Evolutionary conservation across 176 grass and related monocot species (phyloP).

Genomic region (Dactylis glomerata): DNA sequence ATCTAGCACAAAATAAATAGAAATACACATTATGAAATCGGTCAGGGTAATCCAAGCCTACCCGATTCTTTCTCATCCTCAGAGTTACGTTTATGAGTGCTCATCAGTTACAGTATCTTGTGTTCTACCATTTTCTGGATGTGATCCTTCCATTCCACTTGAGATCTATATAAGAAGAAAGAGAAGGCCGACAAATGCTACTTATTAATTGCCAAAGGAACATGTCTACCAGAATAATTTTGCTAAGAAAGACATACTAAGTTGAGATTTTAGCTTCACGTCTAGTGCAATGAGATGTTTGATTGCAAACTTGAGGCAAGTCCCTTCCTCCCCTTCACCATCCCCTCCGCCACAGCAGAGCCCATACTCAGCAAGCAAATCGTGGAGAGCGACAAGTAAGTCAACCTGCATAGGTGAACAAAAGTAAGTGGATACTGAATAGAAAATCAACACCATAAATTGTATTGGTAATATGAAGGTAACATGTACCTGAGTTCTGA

Average conservation of each 20-base stretch:
- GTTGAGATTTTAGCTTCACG: conserved; percentile 87
- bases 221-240: conserved; percentile 17
- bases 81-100: conserved; percentile 40
- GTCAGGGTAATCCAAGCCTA: conserved; percentile 33
- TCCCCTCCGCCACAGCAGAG: conserved; percentile 86
- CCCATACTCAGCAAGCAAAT: conserved; percentile 95
- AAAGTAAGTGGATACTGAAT: conserved; percentile 18
- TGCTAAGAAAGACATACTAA: conserved; percentile 52
- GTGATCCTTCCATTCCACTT: conserved; percentile 58
- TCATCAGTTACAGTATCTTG: conserved; percentile 28
- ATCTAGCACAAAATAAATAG: conserved; percentile 19
- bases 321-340: conserved; percentile 76
- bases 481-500: conserved; percentile 76
- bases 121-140: conserved; percentile 21
- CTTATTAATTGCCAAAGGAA: conserved; percentile 19
- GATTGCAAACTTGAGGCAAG: conserved; percentile 92
- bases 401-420: conserved; percentile 71
- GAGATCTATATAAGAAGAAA: conserved; percentile 58
- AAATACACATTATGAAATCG: conserved; percentile 18
- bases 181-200: conserved; percentile 11
- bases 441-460: not conserved
- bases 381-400: conserved; percentile 81
- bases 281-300: conserved; percentile 94
- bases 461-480: conserved; percentile 29
- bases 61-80: conserved; percentile 66